A percentile compares a stretch with the other conserved stretches of the same genome.
These are phyloP conservation scores for Aquilaria yunnanensis DNA, from an alignment of 345 rosid species.

Conservation along the genomic window DNA sequence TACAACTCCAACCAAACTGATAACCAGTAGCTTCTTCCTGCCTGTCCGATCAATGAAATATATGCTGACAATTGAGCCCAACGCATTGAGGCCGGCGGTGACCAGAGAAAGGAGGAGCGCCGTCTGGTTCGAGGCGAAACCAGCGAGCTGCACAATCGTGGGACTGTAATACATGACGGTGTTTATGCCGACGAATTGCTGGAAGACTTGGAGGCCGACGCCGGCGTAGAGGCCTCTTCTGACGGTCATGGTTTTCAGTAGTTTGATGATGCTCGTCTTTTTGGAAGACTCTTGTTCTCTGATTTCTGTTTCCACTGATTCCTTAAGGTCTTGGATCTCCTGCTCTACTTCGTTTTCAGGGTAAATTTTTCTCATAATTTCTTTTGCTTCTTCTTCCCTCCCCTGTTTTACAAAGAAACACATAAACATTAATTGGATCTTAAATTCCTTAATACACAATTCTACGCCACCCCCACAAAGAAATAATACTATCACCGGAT, in stretches of 20 bases:
- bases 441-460: too few relatives aligned
- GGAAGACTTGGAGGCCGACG: constrained; percentile 78
- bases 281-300: constrained; percentile 44
- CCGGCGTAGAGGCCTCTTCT: constrained; percentile 85
- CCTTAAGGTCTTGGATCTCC: constrained; percentile 62
- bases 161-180: constrained; percentile 95
- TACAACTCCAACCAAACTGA: constrained; percentile 58
- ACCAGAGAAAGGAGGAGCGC: constrained; percentile 75
- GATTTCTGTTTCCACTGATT: constrained; percentile 57
- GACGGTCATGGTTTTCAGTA: constrained; percentile 50
- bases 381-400: constrained; percentile 67
- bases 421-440: not conserved
- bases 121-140: constrained; percentile 75
- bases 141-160: constrained; percentile 74
- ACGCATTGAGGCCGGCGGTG: constrained; percentile 67
- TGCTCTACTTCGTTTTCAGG: constrained; percentile 46
- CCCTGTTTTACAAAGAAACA: constrained; percentile 35
- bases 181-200: constrained; percentile 88
- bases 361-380: constrained; percentile 52
- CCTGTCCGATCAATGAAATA: constrained; percentile 70
- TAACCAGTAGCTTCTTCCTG: constrained; percentile 68
- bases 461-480: too few relatives aligned
- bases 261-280: constrained; percentile 47
- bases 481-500: too few relatives aligned
- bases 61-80: constrained; percentile 64